These are phyloP conservation scores for Lepiota brunneoincarnata DNA, from an alignment of 768 basidiomycete species.

Conservation along the genomic window DNA sequence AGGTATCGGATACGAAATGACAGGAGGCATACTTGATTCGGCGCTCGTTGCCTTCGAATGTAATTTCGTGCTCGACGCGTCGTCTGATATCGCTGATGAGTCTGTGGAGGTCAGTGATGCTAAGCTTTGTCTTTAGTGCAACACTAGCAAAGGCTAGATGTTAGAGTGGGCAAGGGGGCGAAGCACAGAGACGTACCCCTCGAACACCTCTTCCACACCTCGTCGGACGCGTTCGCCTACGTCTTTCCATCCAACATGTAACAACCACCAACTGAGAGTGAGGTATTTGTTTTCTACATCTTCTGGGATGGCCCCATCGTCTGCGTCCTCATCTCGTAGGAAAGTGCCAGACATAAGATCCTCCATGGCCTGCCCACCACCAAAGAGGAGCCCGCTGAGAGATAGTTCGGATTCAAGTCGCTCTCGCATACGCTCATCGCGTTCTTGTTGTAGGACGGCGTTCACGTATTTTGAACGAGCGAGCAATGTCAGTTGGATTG, in stretches of 20 bases:
- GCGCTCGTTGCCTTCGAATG: conserved; percentile 55
- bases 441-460: conserved; percentile 59
- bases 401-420: conserved; percentile 39
- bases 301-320: conserved; percentile 36
- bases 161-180: not conserved
- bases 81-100: conserved; percentile 73
- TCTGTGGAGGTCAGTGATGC: conserved; percentile 62
- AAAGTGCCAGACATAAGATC: conserved; percentile 19
- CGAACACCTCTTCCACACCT: conserved; percentile 55
- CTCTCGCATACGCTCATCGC: conserved; percentile 53
- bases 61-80: conserved; percentile 71
- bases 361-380: conserved; percentile 22
- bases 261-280: conserved; percentile 18
- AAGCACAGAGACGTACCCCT: conserved; percentile 72
- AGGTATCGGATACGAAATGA: conserved; percentile 3
- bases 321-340: conserved; percentile 15
- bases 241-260: conserved; percentile 20
- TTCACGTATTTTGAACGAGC: conserved; percentile 79
- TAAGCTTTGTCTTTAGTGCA: conserved; percentile 76
- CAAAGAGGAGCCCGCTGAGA: conserved; percentile 33
- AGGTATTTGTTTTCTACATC: conserved; percentile 54
- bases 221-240: conserved; percentile 18
- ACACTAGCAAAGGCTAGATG: conserved; percentile 45
- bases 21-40: conserved; percentile 46
- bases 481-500: conserved; percentile 81